Evolutionary conservation across 495 filamentous ascomycete genomes (phyloP), one percentile per base, ranked within the genome.

Genomic region (Penicillium bialowiezense): DNA sequence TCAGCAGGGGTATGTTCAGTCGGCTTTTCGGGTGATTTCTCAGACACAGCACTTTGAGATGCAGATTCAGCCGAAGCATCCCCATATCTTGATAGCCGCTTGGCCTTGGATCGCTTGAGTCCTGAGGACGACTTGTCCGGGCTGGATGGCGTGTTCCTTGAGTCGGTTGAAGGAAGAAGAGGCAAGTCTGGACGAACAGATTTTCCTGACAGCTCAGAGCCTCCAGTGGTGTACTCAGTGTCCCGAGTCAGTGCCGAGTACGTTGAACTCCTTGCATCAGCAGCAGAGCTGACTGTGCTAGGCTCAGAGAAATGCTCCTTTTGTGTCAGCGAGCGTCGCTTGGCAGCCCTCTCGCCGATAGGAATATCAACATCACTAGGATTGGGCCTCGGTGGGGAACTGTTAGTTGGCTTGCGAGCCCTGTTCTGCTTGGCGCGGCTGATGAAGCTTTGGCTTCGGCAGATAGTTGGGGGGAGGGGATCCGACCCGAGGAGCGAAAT

Each of bases 401-500:
- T 64, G 29, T 51, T 57, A 12, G 60, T 50, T 10, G 60, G 62
- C 48, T 45, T 69, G 46, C 55, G 64, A 52, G 53, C 63, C 54
- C 50, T 68, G 56, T 64, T 60, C 38, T 71, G 67, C 48, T 67
- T 74, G 38, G 68, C 65, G 26, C 71, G 67, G 24, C 71, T 71
- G 51, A 78, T 71, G 50, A 80, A 79, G 55, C 76, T 80, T 56
- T 73, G 73, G 38, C 67, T 71, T 56, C 74, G 63, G 33, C 52
- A 71, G 18, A 80, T 67, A 9, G 74, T 60, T 8, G 91, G 91
- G 23, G 93, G 92, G 33, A 88, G 67, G 23, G 93, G 93, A 19
- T 76, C 72, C 42, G 77, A 72, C 8, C 91, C 89, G 19, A 99
- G 65, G 71, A 96, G 86, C 28, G 86, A 74, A 23, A 96, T 70